Evolutionary conservation across 169 alveolate genomes (phyloP).

Genomic region (Hammondia hammondi): DNA sequence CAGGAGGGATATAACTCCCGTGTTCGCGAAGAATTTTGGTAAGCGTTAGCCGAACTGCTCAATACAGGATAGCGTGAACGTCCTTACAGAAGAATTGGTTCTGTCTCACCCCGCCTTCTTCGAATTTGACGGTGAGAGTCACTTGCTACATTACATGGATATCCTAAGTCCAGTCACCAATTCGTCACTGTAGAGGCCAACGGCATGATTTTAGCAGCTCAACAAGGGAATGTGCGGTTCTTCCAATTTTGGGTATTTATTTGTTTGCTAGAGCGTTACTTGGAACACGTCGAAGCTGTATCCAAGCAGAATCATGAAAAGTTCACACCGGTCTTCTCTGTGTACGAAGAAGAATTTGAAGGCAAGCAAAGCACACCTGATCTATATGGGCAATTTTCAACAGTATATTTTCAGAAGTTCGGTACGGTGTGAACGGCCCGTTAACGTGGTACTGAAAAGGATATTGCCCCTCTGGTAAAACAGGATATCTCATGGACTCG

Average conservation of each 20-base stretch:
- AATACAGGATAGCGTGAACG: no score
- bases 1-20: slow-evolving; percentile 50
- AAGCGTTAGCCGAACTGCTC: not conserved
- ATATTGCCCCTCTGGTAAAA: not conserved
- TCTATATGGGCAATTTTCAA: not conserved
- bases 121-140: slow-evolving; percentile 62
- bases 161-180: not conserved
- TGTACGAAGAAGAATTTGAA: slow-evolving; percentile 64
- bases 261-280: not conserved
- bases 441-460: not conserved
- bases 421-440: slow-evolving; percentile 28
- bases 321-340: slow-evolving; percentile 58
- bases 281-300: not conserved
- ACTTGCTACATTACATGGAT: no score
- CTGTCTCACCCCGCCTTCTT: slow-evolving; percentile 68
- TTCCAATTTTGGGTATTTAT: slow-evolving; percentile 65
- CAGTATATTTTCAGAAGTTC: slow-evolving; percentile 40
- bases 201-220: slow-evolving; percentile 69
- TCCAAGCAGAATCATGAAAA: slow-evolving; percentile 51
- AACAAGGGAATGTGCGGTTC: slow-evolving; percentile 65
- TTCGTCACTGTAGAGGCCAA: slow-evolving; percentile 48
- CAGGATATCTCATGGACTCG: slow-evolving; percentile 69
- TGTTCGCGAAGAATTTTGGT: slow-evolving; percentile 52
- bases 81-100: slow-evolving; percentile 48
- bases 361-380: slow-evolving; percentile 42